Evolutionary conservation across 768 basidiomycete genomes (phyloP).

Genomic region (Termitomyces sp.): DNA sequence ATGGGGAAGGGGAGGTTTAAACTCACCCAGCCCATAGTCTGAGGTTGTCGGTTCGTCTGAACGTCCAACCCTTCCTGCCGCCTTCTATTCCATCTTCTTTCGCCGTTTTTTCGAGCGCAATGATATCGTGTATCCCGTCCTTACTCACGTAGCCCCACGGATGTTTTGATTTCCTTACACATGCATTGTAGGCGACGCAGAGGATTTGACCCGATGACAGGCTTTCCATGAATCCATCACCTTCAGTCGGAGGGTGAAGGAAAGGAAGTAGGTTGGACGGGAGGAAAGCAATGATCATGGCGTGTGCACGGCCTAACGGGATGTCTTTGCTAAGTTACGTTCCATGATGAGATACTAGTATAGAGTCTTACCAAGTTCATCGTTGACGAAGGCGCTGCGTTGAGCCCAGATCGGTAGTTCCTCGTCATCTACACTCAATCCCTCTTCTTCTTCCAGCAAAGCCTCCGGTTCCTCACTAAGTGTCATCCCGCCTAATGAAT

Average conservation of each 20-base stretch:
- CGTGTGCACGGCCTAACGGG: slow-evolving; percentile 58
- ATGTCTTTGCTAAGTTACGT: slow-evolving; percentile 2
- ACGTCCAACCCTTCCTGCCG: slow-evolving; percentile 72
- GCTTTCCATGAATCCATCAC: slow-evolving; percentile 47
- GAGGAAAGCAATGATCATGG: slow-evolving; percentile 58
- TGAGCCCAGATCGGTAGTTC: slow-evolving; percentile 80
- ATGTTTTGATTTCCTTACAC: slow-evolving; percentile 74
- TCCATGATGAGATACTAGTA: background rate
- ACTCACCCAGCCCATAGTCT: slow-evolving; percentile 83
- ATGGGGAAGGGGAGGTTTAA: background rate
- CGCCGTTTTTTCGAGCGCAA: slow-evolving; percentile 56
- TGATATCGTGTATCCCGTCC: slow-evolving; percentile 78
- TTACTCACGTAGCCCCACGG: slow-evolving; percentile 87
- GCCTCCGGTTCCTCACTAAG: slow-evolving; percentile 56
- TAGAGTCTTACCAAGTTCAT: slow-evolving; percentile 54
- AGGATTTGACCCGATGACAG: slow-evolving; percentile 79
- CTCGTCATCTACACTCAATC: slow-evolving; percentile 60
- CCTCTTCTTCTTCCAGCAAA: slow-evolving; percentile 45
- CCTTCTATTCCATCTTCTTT: slow-evolving; percentile 37
- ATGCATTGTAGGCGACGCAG: slow-evolving; percentile 78
- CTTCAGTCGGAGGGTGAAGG: slow-evolving; percentile 31
- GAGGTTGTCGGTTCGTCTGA: slow-evolving; percentile 82
- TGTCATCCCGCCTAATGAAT: slow-evolving; percentile 47
- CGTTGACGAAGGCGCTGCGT: slow-evolving; percentile 48
- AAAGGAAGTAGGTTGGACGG: slow-evolving; percentile 51